phyloP scores from a whole-genome alignment of 352 stramenopile genomes.

The Pythium brassicae region DNA sequence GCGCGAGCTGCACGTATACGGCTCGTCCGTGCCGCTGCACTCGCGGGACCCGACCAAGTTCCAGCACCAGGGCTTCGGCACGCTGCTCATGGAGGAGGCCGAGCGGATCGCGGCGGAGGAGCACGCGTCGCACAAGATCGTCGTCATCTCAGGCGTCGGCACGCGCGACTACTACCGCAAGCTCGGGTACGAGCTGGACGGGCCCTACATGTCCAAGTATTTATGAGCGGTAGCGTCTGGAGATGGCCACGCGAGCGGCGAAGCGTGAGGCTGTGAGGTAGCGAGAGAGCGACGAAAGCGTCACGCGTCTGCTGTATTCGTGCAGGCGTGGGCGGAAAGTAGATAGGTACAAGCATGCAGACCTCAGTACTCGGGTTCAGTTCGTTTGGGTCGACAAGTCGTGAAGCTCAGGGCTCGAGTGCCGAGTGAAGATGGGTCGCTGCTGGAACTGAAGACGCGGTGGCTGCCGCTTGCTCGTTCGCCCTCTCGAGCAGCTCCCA shows the following conservation, averaged over 20 bases:
- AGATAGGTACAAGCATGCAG: no score
- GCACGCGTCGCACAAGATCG: slow-evolving; percentile 93
- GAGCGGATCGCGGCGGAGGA: slow-evolving; percentile 95
- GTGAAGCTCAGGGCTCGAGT: slow-evolving; percentile 1
- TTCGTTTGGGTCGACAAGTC: no score
- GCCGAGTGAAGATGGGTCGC: not conserved
- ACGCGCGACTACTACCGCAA: slow-evolving; percentile 97
- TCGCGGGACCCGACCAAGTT: slow-evolving; percentile 94
- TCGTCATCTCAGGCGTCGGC: slow-evolving; percentile 95
- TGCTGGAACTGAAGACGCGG: not conserved
- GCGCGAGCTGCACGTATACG: slow-evolving; percentile 95
- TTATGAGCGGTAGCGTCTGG: slow-evolving; percentile 19
- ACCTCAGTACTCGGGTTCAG: no score
- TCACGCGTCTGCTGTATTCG: not conserved
- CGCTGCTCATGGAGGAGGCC: slow-evolving; percentile 96
- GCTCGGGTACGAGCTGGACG: slow-evolving; percentile 95
- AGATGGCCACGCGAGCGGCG: not conserved
- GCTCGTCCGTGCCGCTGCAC: slow-evolving; percentile 93
- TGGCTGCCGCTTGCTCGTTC: slow-evolving; percentile 6
- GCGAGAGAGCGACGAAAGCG: not conserved
- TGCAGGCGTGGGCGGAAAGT: not conserved
- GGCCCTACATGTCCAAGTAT: slow-evolving; percentile 97
- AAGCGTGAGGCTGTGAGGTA: no score
- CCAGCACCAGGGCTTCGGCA: slow-evolving; percentile 96
- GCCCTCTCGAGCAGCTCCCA: slow-evolving; percentile 12